Evolutionary conservation across 2,329 filamentous ascomycete genomes (phyloP), one percentile per base, ranked within the genome.

Genomic region (Venturia carpophila): DNA sequence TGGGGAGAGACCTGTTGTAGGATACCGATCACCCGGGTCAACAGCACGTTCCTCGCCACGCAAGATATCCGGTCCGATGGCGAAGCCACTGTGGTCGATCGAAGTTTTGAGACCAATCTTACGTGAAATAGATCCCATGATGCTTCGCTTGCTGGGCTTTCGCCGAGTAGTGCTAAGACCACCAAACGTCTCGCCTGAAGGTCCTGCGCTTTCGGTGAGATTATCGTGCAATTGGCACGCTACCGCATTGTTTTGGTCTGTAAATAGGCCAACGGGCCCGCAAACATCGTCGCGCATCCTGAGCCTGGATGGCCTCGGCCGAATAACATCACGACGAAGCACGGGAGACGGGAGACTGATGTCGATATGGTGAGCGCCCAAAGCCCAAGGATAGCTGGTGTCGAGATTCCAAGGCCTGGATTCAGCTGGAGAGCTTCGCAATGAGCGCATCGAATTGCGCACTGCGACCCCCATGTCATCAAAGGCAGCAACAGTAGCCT

Each of bases 1-100:
- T 55, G 79, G 76, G 21, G 74, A 76, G 41, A 80, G 71, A 60
- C 75, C 75, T 63, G 77, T 78, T 11, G 77, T 79, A 34, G 79
- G 79, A 68, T 82, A 82, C 34, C 79, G 77, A 66, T 81, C 79
- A 49, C 79, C 79, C 37, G 75, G 75, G 62, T 74, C 75, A 69
- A 76, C 73, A 62, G 71, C 64, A 45, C 70, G 69, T 65, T 73
- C 65, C 64, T 64, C 71, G 37, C 68, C 68, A 65, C 69, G 69
- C 34, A 72, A 67, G 61, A 70, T 70, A 42, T 71, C 45, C 5
- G 70, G 68, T 6, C 66, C 65, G 5, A 55, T 68, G 7, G 68
- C 55, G 52, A 61, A 67, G 41, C 66, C 60, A 17, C 45, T 55
- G 61, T 64, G 58, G 43, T 67, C 64, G 52, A 64, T 58, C 30